Evolutionary conservation across 495 filamentous ascomycete species (phyloP), one percentile per base, ranked within the genome.

Genomic region (Talaromyces trachyspermus): DNA sequence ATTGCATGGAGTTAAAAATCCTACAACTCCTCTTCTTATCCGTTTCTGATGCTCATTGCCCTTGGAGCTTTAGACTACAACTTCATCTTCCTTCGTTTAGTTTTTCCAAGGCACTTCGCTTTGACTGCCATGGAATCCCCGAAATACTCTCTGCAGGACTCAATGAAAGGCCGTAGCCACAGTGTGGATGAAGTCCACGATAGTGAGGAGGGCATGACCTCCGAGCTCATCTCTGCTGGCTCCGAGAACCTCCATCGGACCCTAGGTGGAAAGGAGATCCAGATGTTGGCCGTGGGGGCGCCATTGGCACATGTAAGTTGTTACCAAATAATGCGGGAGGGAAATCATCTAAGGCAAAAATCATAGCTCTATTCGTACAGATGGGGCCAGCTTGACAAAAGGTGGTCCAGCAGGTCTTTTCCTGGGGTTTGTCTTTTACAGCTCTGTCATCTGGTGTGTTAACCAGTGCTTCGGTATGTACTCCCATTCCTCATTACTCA

Each of bases 351-450:
- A 33, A 49, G 20, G 4, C 8, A 14, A 12, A 8, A 15, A 14
- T 11, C 22, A 18, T 15, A 64, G 83, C 78, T 6, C 70, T 88
- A 5, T 88, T 78, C 59, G 81, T 88, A 15, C 76, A 81, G 50
- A 89, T 91, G 52, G 86, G 84, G 15, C 67, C 62, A 5, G 74
- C 74, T 0, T 88, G 14, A 63, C 86, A 12, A 72, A 86, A 33
- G 85, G 85, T 24, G 86, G 86, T 0, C 86, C 86, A 6, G 85
- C 63, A 0, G 82, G 78, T 29, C 59, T 90, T 39, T 85, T 89
- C 55, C 54, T 90, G 9, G 86, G 81, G 2, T 88, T 88, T 57
- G 76, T 80, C 0, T 68, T 54, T 0, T 67, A 61, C 39, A 54
- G 57, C 12, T 51, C 51, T 3, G 52, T 65, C 22, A 52, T 65